Conservation (phyloP, 345 rosid species). For the Populus pruinosa region DNA sequence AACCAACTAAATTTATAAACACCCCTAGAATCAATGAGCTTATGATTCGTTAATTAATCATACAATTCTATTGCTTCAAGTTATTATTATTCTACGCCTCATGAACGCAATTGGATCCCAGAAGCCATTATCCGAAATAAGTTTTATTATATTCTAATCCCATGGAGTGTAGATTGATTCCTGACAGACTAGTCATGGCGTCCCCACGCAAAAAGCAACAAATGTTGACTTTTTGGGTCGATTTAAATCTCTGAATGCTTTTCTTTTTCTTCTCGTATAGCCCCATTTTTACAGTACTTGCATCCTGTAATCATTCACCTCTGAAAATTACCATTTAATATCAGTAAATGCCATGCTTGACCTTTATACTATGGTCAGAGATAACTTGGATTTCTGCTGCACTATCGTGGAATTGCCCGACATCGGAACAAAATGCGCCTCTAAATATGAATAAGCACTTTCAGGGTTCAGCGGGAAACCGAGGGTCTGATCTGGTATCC, state of each 20-base stretch:
- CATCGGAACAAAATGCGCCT: too few relatives aligned
- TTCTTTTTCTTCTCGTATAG: background rate
- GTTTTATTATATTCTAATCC: too few relatives aligned
- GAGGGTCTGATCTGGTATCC: slow-evolving; percentile 40
- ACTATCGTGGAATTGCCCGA: background rate
- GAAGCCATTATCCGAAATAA: too few relatives aligned
- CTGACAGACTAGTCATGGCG: too few relatives aligned
- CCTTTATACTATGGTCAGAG: background rate
- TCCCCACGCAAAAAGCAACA: too few relatives aligned
- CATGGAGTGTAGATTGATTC: too few relatives aligned
- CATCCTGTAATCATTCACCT: background rate
- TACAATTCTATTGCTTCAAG: too few relatives aligned
- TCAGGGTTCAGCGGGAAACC: background rate
- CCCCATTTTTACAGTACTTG: background rate
- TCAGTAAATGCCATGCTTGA: background rate
- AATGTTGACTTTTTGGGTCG: background rate
- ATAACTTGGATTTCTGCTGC: background rate
- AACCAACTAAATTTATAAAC: too few relatives aligned
- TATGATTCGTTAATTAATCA: too few relatives aligned
- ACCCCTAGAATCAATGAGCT: too few relatives aligned
- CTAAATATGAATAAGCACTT: background rate
- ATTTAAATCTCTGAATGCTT: background rate
- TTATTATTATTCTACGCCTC: too few relatives aligned
- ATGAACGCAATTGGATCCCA: too few relatives aligned
- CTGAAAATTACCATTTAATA: background rate